A percentile compares a stretch with the other conserved stretches of the same genome.
Conservation (phyloP, 768 basidiomycete genomes). For the Dentipellis fragilis region DNA sequence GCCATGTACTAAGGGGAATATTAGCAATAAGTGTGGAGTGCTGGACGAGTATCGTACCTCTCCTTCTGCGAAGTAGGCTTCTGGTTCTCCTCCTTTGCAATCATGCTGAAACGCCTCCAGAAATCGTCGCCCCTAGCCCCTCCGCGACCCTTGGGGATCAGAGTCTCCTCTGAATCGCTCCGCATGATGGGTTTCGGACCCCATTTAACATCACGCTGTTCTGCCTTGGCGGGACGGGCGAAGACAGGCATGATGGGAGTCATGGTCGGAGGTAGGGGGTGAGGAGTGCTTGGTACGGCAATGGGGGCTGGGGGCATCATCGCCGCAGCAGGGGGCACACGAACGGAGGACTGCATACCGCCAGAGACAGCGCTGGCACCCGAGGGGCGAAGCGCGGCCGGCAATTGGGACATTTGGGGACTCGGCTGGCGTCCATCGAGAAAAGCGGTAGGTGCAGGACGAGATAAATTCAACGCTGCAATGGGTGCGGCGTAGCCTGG, state of each 20-base stretch:
- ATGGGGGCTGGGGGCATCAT: slow-evolving; percentile 17
- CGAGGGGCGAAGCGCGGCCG: slow-evolving; percentile 15
- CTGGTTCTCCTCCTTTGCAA: slow-evolving; percentile 54
- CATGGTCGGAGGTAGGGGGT: slow-evolving; percentile 66
- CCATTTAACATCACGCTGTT: slow-evolving; percentile 29
- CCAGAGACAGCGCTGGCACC: slow-evolving; percentile 18
- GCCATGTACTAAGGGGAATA: slow-evolving; percentile 43
- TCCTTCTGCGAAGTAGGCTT: slow-evolving; percentile 33
- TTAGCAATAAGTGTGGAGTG: not conserved
- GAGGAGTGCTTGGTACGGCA: slow-evolving; percentile 45
- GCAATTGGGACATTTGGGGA: slow-evolving; percentile 17
- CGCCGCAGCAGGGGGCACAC: slow-evolving; percentile 20
- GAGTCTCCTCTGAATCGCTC: slow-evolving; percentile 54
- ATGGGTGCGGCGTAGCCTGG: slow-evolving; percentile 70
- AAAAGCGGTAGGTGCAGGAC: slow-evolving; percentile 27
- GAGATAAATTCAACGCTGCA: slow-evolving; percentile 49
- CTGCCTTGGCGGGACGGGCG: slow-evolving; percentile 43
- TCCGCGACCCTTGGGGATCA: slow-evolving; percentile 45
- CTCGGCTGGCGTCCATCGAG: slow-evolving; percentile 13
- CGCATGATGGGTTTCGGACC: slow-evolving; percentile 45
- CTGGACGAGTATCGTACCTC: slow-evolving; percentile 20
- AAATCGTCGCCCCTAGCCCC: slow-evolving; percentile 77
- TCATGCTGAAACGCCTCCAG: slow-evolving; percentile 80
- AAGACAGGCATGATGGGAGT: slow-evolving; percentile 77
- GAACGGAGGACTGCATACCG: not conserved